Percentiles rank a stretch among this genome's conserved stretches.
These are phyloP conservation scores for Discostella stelligera DNA, from an alignment of 352 stramenopile species.

Conservation along the genomic window DNA sequence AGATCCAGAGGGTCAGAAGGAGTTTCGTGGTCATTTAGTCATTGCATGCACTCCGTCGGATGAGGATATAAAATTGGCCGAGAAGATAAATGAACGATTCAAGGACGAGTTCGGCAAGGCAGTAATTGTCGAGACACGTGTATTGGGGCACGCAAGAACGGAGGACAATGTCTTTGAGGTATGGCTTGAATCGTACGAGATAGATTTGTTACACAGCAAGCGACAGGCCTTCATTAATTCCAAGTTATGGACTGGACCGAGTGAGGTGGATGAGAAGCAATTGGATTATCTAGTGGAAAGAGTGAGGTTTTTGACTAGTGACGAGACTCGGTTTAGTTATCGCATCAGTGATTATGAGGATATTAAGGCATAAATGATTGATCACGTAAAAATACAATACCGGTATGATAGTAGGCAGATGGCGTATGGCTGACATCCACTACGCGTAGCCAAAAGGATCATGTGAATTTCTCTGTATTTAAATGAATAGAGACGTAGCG, in stretches of 20 bases:
- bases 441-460: no score
- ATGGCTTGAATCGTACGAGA: slow-evolving; percentile 79
- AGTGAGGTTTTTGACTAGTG: slow-evolving; percentile 66
- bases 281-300: slow-evolving; percentile 69
- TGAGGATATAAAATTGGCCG: slow-evolving; percentile 69
- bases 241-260: slow-evolving; percentile 61
- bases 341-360: slow-evolving; percentile 47
- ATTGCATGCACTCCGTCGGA: slow-evolving; percentile 62
- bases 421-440: no score
- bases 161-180: slow-evolving; percentile 80
- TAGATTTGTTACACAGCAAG: slow-evolving; percentile 79
- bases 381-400: no score
- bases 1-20: slow-evolving; percentile 60
- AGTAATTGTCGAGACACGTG: slow-evolving; percentile 75
- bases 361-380: slow-evolving; percentile 33
- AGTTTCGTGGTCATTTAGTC: slow-evolving; percentile 76
- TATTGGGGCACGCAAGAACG: slow-evolving; percentile 59
- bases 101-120: slow-evolving; percentile 70
- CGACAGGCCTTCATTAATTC: slow-evolving; percentile 51
- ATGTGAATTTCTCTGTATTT: no score
- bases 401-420: no score
- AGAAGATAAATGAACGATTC: slow-evolving; percentile 71
- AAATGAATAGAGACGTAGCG: no score
- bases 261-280: slow-evolving; percentile 62
- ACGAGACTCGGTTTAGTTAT: slow-evolving; percentile 72